Base-by-base conservation (phyloP, 495 filamentous ascomycete genomes). In the Beverwykella pulmonaria region DNA sequence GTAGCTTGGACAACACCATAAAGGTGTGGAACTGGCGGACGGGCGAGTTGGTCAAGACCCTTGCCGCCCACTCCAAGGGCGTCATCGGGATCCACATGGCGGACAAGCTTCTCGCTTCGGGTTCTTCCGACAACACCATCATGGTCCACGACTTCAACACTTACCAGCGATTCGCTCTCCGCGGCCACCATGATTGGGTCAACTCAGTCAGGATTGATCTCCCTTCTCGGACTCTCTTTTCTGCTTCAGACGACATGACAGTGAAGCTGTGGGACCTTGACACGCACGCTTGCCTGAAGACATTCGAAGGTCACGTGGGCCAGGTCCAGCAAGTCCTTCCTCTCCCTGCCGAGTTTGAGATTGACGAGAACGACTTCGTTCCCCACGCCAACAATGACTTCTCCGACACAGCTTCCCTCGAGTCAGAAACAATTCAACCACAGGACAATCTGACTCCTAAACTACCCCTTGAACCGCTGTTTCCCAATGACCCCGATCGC, bases 11-110 rank as follows among this genome's bases (percentile, higher is more conserved):
- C 73, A 77, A 83, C 58, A 95, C 86, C 19, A 77, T 99, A 59
- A 90, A 90, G 74, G 85, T 98, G 29, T 99, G 94, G 95, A 96
- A 98, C 69, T 98, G 93, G 92, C 84, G 89, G 44, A 97, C 92
- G 0, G 94, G 94, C 47, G 86, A 91, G 70, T 95, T 90, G 72
- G 83, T 97, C 47, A 90, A 88, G 15, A 96, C 87, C 0, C 87
- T 92, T 36, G 83, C 82, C 9, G 94, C 87, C 4, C 94, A 98
- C 73, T 84, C 81, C 9, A 87, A 83, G 44, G 93, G 92, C 14
- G 86, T 99, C 20, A 89, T 98, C 62, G 85, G 86, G 27, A 79
- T 98, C 8, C 90, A 97, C 75, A 97, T 96, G 73, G 89, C 92
- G 53, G 85, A 82, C 2, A 88, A 87, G 15, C 83, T 93, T 60